Base-by-base conservation (phyloP, 768 basidiomycete species). In the Astraeus odoratus region DNA sequence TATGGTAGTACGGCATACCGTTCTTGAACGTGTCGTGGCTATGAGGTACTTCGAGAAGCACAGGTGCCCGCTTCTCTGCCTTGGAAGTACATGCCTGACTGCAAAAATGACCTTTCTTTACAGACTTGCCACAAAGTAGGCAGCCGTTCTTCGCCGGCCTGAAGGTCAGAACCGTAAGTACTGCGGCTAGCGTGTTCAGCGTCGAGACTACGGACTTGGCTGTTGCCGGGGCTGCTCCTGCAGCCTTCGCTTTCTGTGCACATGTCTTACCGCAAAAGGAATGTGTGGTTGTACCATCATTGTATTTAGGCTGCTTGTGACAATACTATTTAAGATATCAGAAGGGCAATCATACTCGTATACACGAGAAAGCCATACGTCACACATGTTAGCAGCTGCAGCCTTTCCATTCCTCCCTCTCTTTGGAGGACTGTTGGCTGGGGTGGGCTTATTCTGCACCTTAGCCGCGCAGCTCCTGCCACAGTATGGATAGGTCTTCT, bases 31-130 rank as follows among this genome's bases (percentile, higher is more conserved):
- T 83, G 19, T 69, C 69, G 57, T 85, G 80, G 8, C 69, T 71
- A 20, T 59, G 60, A 22, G 77, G 80, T 15, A 84, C 75, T 49
- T 83, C 81, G 3, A 85, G 56, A 38, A 85, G 55, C 52, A 69
- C 67, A 2, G 80, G 80, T 0, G 75, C 79, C 47, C 61, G 73
- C 54, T 68, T 70, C 52, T 75, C 76, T 3, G 72, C 80, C 50
- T 75, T 71, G 19, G 76, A 73, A 39, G 66, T 65, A 55, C 83
- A 85, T 2, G 67, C 58, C 52, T 73, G 70, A 46, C 74, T 58
- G 53, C 83, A 85, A 57, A 85, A 85, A 54, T 81, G 75, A 10
- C 79, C 78, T 47, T 76, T 73, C 56, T 82, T 83, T 15, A 71
- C 68, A 8, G 69, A 69, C 51, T 74, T 71, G n/a, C 75, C 68